These are phyloP conservation scores for Diacronema lutheri DNA, from an alignment of 78 protist genomes.

Conservation along the genomic window DNA sequence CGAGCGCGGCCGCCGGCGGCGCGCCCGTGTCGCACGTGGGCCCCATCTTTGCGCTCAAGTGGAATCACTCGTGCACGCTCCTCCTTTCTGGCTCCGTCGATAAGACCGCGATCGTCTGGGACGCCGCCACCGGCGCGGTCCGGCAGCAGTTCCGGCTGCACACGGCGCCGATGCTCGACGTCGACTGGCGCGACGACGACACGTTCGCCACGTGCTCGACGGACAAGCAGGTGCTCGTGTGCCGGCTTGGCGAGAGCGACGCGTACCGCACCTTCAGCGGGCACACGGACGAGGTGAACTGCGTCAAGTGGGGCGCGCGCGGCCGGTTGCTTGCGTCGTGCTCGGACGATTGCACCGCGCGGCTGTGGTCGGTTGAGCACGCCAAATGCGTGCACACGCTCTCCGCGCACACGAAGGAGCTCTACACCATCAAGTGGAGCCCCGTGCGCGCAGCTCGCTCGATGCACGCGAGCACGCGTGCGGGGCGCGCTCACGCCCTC, in stretches of 20 bases:
- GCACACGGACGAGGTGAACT: constrained; percentile 81
- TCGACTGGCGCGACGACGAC: constrained; percentile 79
- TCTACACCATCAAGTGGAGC: constrained; percentile 67
- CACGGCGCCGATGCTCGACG: constrained; percentile 85
- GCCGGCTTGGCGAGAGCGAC: neutral
- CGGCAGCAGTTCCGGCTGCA: constrained; percentile 75
- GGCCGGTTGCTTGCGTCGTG: constrained; percentile 88
- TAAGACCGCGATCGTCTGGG: constrained; percentile 89
- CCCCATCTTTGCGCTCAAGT: constrained; percentile 88
- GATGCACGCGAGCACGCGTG: too few relatives aligned
- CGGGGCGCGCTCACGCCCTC: too few relatives aligned
- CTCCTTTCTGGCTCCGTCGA: constrained; percentile 85
- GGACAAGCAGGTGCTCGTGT: constrained; percentile 40
- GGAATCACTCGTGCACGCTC: constrained; percentile 76
- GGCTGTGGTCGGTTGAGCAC: constrained; percentile 48
- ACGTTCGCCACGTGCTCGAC: constrained; percentile 57
- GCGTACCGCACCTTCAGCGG: neutral
- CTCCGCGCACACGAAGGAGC: constrained; percentile 71
- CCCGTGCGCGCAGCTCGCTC: constrained; percentile 53
- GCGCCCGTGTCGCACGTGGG: constrained; percentile 59
- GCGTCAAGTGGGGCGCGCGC: constrained; percentile 84
- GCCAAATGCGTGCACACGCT: constrained; percentile 41
- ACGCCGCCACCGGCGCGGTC: constrained; percentile 62
- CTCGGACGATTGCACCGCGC: constrained; percentile 90
- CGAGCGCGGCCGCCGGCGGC: too few relatives aligned